Evolutionary conservation across 2,329 filamentous ascomycete species (phyloP), one percentile per base, ranked within the genome.

Genomic region (Leptographium procerum): DNA sequence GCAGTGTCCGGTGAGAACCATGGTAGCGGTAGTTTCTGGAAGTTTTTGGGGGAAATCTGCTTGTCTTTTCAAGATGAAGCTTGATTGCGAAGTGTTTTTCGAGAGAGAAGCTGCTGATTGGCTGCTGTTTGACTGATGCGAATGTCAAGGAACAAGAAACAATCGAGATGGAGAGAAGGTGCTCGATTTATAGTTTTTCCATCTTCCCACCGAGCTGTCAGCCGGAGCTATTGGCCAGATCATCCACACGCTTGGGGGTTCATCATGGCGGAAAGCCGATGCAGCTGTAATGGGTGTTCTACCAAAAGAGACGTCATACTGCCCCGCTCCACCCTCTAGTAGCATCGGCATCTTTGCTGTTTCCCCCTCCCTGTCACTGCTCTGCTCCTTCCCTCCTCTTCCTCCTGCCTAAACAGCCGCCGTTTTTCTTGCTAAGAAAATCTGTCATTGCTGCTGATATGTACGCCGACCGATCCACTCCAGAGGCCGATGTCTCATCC

Each of bases 1-100:
- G 70, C 84, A 87, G 78, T 87, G 84, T 71, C 84, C 84, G 57
- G 78, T 77, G 69, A 87, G 77, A 80, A 78, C 74, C 84, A 87
- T 87, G 62, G 63, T 82, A 73, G 60, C 34, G 22, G 52, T 40
- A 5, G 40, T 45, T 54, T n/a, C 16, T 19, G n/a, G n/a, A n/a
- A n/a, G n/a, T n/a, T n/a, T 48, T n/a, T 28, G 14, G 13, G 33
- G 14, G 36, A 14, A 31, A 50, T 16, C n/a, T 4, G 33, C n/a
- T 51, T 33, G 31, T 33, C 31, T 33, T 33, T 5, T 33, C 31
- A 5, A 10, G 5, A 33, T 33, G 10, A 33, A 33, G 31, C 5
- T 33, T 33, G 31, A 33, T 6, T 33, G 31, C 31, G 10, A 33
- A 10, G 10, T 33, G 31, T 33, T 33, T 33, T 33, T 5, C 31